A percentile compares a stretch with the other conserved stretches of the same genome.
Conservation (phyloP, 2,329 filamentous ascomycete species). For the Septoria linicola region DNA sequence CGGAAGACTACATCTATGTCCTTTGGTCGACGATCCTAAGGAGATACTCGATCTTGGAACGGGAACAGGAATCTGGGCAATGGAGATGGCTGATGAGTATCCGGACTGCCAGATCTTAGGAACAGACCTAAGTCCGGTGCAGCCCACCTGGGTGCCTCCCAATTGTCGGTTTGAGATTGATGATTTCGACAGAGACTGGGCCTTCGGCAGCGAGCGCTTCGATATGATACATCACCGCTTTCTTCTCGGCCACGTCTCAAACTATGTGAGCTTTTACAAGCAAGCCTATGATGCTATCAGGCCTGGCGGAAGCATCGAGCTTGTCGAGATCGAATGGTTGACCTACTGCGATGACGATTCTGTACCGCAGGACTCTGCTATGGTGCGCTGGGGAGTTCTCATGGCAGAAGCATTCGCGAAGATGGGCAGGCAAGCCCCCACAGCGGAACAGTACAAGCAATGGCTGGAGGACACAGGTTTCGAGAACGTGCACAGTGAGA, state of each 20-base stretch:
- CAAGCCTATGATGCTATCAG: slow-evolving; percentile 38
- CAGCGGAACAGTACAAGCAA: slow-evolving; percentile 20
- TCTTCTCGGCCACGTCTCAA: slow-evolving; percentile 31
- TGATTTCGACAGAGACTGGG: slow-evolving; percentile 38
- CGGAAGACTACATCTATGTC: slow-evolving; percentile 44
- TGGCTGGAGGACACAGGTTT: slow-evolving; percentile 30
- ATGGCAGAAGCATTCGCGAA: slow-evolving; percentile 27
- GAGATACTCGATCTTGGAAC: slow-evolving; percentile 52
- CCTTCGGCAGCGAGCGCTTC: slow-evolving; percentile 40
- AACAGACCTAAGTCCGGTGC: slow-evolving; percentile 32
- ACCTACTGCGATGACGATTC: slow-evolving; percentile 43
- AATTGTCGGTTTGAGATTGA: slow-evolving; percentile 31
- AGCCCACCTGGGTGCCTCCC: slow-evolving; percentile 29
- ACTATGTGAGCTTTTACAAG: slow-evolving; percentile 29
- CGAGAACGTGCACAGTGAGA: slow-evolving; percentile 27
- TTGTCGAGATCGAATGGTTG: slow-evolving; percentile 45
- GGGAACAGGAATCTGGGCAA: slow-evolving; percentile 37
- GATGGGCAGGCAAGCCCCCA: slow-evolving; percentile 22
- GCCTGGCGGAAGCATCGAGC: slow-evolving; percentile 46
- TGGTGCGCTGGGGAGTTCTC: slow-evolving; percentile 32
- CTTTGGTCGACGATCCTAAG: slow-evolving; percentile 39
- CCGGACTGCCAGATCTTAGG: slow-evolving; percentile 28
- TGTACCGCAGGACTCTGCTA: slow-evolving; percentile 32
- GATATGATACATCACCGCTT: slow-evolving; percentile 47
- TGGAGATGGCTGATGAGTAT: slow-evolving; percentile 37